These are phyloP conservation scores for Trichoderma virens DNA, from an alignment of 495 filamentous ascomycete species.

Conservation along the genomic window DNA sequence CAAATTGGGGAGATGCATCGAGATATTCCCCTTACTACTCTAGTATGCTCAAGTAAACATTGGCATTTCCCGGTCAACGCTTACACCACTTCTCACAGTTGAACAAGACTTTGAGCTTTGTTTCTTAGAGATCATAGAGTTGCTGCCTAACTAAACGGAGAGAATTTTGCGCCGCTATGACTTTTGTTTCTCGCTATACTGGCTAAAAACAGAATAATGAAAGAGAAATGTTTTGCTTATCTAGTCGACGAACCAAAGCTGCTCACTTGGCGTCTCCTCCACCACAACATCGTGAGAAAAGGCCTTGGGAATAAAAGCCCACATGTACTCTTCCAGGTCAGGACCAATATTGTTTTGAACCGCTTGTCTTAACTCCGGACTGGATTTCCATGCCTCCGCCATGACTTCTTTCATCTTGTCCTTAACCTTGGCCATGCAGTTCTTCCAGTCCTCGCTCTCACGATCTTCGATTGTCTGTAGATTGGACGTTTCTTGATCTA, in stretches of 20 bases:
- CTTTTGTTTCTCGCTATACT: no score
- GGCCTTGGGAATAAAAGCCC: neutral
- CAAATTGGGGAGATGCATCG: no score
- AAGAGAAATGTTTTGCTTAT: neutral
- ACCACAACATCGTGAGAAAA: neutral
- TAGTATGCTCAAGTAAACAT: no score
- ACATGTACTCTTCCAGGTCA: neutral
- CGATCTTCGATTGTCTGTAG: neutral
- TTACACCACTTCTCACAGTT: no score
- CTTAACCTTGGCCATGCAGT: neutral
- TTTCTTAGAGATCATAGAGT: no score
- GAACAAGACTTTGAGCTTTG: no score
- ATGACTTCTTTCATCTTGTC: neutral
- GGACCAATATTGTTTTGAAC: neutral
- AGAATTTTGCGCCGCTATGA: no score
- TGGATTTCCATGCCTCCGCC: neutral
- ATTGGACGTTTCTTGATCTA: neutral
- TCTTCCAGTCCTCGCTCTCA: neutral
- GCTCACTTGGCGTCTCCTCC: neutral
- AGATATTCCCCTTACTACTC: no score
- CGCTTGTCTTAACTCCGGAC: neutral
- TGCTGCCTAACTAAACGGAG: no score
- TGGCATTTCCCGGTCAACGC: no score
- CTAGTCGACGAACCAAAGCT: neutral
- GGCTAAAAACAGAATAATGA: no score